These are phyloP conservation scores for Thelonectria blattea DNA, from an alignment of 2,329 filamentous ascomycete species.

Conservation along the genomic window DNA sequence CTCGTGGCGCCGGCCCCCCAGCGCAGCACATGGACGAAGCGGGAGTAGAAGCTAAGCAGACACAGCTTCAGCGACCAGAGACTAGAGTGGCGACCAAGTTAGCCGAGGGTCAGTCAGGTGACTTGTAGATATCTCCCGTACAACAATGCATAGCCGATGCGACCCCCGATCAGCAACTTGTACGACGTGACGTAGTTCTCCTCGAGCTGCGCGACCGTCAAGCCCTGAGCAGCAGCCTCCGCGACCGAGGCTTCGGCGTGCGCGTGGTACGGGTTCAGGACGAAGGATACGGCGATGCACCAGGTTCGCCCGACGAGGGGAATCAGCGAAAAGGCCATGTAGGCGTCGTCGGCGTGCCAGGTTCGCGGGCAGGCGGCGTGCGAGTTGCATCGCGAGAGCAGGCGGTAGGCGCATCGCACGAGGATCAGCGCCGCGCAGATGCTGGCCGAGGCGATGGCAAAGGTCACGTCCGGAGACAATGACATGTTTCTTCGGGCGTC, in stretches of 20 bases:
- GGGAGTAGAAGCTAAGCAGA: constrained; percentile 40
- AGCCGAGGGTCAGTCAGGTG: neutral
- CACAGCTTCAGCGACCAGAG: constrained; percentile 41
- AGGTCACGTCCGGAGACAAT: constrained; percentile 34
- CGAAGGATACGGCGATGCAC: constrained; percentile 35
- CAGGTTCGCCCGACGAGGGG: constrained; percentile 38
- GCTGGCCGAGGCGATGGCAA: constrained; percentile 38
- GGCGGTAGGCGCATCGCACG: constrained; percentile 38
- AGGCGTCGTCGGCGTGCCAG: constrained; percentile 42
- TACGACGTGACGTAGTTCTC: constrained; percentile 33
- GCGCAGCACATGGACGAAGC: constrained; percentile 36
- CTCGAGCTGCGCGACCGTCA: constrained; percentile 25
- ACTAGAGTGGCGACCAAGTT: constrained; percentile 25
- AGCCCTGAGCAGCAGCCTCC: constrained; percentile 25
- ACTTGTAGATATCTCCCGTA: constrained; percentile 16
- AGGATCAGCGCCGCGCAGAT: constrained; percentile 39
- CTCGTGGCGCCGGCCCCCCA: constrained; percentile 33
- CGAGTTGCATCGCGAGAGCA: constrained; percentile 36
- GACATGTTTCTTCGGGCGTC: constrained; percentile 22
- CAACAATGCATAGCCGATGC: constrained; percentile 42
- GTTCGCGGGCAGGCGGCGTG: constrained; percentile 39
- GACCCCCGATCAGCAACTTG: constrained; percentile 38
- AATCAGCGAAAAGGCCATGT: constrained; percentile 41
- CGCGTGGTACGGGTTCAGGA: constrained; percentile 38
- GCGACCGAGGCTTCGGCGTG: constrained; percentile 30